Evolutionary conservation across 2,329 filamentous ascomycete species (phyloP).

Genomic region (Cytospora leucostoma): DNA sequence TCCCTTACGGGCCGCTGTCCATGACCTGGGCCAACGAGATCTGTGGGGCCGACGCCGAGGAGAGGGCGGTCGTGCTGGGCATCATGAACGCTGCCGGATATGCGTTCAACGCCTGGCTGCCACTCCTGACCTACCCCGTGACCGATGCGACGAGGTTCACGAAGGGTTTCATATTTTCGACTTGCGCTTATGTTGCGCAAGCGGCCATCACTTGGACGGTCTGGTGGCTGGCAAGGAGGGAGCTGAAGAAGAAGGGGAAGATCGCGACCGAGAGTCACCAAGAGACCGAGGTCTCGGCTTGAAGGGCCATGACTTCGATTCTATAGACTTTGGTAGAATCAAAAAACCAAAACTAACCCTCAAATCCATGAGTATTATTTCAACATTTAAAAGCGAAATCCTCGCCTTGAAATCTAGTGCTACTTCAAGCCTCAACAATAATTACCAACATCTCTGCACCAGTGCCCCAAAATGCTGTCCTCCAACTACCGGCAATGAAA

Average conservation of each 20-base stretch:
- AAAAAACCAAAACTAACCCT: background rate
- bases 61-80: conserved; percentile 50
- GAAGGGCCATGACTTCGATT: background rate
- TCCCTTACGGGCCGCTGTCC: conserved; percentile 24
- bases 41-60: conserved; percentile 48
- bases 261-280: conserved; percentile 29
- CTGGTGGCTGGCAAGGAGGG: conserved; percentile 15
- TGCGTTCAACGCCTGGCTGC: conserved; percentile 47
- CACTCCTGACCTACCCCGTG: conserved; percentile 40
- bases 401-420: no score
- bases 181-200: conserved; percentile 17
- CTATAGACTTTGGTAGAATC: background rate
- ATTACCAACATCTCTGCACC: no score
- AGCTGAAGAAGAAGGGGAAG: conserved; percentile 15
- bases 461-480: no score
- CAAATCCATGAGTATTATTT: no score
- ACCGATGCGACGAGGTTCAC: conserved; percentile 43
- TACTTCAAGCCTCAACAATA: no score
- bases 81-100: conserved; percentile 50
- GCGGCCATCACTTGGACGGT: conserved; percentile 26
- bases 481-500: no score
- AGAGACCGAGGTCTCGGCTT: conserved; percentile 3
- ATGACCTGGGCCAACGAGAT: conserved; percentile 53
- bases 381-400: no score
- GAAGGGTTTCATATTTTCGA: conserved; percentile 37